These are phyloP conservation scores for Exophiala alcalophila DNA, from an alignment of 2,329 filamentous ascomycete species.

Conservation along the genomic window DNA sequence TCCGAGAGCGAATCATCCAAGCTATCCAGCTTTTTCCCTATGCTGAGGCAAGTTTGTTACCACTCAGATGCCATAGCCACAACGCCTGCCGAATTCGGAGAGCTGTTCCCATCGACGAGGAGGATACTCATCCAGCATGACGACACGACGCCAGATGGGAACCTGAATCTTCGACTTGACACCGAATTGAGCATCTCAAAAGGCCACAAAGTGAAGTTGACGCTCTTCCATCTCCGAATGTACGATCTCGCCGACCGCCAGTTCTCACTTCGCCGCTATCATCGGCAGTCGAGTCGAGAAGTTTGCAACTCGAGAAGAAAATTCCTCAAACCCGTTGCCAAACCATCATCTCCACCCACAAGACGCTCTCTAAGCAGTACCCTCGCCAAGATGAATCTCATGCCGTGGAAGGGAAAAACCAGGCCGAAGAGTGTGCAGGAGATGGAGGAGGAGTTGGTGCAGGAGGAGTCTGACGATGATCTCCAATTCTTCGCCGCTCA, in stretches of 20 bases:
- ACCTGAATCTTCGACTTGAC: slow-evolving; percentile 93
- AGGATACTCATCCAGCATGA: slow-evolving; percentile 83
- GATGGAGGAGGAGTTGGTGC: slow-evolving; percentile 42
- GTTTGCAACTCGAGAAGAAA: slow-evolving; percentile 80
- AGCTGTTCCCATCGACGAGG: slow-evolving; percentile 81
- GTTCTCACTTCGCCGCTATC: slow-evolving; percentile 88
- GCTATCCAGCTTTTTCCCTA: slow-evolving; percentile 15
- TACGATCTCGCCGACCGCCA: slow-evolving; percentile 81
- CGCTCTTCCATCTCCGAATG: slow-evolving; percentile 92
- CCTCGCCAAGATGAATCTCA: slow-evolving; percentile 55
- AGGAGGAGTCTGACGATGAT: slow-evolving; percentile 35
- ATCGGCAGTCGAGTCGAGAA: slow-evolving; percentile 86
- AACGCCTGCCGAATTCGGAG: slow-evolving; percentile 75
- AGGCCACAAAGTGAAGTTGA: slow-evolving; percentile 61
- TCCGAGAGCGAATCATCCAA: slow-evolving; percentile 56
- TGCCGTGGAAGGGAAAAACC: slow-evolving; percentile 49
- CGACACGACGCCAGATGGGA: slow-evolving; percentile 83
- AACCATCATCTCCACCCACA: slow-evolving; percentile 32
- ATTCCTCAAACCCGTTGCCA: slow-evolving; percentile 49
- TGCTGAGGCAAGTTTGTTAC: slow-evolving; percentile 38
- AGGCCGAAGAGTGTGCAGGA: slow-evolving; percentile 60
- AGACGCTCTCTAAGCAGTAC: slow-evolving; percentile 60
- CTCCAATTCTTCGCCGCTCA: slow-evolving; percentile 20
- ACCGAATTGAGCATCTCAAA: slow-evolving; percentile 63
- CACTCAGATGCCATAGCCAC: slow-evolving; percentile 69